phyloP scores from a whole-genome alignment of 2,329 filamentous ascomycete species.

The Hypoxylon sp. region DNA sequence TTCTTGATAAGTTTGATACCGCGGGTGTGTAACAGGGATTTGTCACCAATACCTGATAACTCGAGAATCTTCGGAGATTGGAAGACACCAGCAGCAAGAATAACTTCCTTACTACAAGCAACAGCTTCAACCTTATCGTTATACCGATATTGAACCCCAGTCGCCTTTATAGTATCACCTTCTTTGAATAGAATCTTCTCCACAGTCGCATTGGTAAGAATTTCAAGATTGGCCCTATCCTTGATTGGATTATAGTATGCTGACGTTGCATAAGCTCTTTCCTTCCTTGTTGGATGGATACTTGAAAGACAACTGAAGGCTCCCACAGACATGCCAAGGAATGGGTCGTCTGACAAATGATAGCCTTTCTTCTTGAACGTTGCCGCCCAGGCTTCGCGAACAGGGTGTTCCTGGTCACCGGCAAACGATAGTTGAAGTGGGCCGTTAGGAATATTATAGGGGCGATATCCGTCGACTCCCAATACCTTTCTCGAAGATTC shows the following conservation, averaged over 20 bases:
- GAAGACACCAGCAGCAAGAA: conserved; percentile 44
- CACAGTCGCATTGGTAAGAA: conserved; percentile 31
- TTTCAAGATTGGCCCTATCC: conserved; percentile 16
- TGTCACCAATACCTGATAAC: conserved; percentile 42
- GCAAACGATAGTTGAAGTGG: conserved; percentile 22
- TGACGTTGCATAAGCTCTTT: conserved; percentile 20
- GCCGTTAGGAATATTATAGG: neutral
- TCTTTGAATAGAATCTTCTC: conserved; percentile 32
- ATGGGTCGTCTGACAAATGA: conserved; percentile 12
- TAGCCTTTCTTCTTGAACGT: conserved; percentile 11
- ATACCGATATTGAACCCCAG: conserved; percentile 23
- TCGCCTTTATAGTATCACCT: neutral
- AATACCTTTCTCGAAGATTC: conserved; percentile 33
- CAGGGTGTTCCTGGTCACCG: conserved; percentile 8
- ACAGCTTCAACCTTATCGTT: conserved; percentile 34
- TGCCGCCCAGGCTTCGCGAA: conserved; percentile 25
- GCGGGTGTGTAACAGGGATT: conserved; percentile 40
- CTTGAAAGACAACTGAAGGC: conserved; percentile 22
- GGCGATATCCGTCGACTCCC: conserved; percentile 21
- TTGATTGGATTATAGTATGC: conserved; percentile 34
- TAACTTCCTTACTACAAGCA: conserved; percentile 41
- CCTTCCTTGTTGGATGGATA: conserved; percentile 25
- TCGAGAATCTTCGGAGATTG: conserved; percentile 44
- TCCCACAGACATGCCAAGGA: conserved; percentile 4
- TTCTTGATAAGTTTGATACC: conserved; percentile 52